phyloP scores from a whole-genome alignment of 441 rosid species.

The Adansonia madagascariensis region DNA sequence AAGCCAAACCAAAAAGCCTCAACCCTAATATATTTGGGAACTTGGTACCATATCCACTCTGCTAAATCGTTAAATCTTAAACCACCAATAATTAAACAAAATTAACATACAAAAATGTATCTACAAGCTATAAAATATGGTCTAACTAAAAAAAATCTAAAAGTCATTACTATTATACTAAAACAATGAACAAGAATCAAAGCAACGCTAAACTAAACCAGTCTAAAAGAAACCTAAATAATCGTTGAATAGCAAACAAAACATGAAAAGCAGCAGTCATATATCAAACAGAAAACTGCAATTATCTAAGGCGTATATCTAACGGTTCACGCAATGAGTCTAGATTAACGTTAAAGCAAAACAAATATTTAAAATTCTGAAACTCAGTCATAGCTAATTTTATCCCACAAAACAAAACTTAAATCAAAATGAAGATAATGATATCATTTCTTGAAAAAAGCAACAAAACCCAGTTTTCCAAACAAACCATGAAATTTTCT shows the following conservation, averaged over 20 bases:
- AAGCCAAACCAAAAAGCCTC: neutral
- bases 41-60: neutral
- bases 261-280: neutral
- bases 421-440: slow-evolving; percentile 3
- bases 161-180: neutral
- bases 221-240: neutral
- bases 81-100: neutral
- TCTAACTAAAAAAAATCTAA: neutral
- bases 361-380: neutral
- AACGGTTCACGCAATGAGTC: neutral
- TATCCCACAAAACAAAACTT: slow-evolving; percentile 1
- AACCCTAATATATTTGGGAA: no score
- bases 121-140: neutral
- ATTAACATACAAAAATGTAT: neutral
- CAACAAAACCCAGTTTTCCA: neutral
- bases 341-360: neutral
- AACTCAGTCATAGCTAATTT: slow-evolving; percentile 6
- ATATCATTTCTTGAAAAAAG: neutral
- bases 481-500: neutral
- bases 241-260: neutral
- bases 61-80: neutral
- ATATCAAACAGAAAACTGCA: neutral
- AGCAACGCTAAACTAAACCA: neutral
- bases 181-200: neutral
- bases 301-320: neutral